These are phyloP conservation scores for Cyphellophora europaea DNA, from an alignment of 2,329 filamentous ascomycete genomes.

Conservation along the genomic window DNA sequence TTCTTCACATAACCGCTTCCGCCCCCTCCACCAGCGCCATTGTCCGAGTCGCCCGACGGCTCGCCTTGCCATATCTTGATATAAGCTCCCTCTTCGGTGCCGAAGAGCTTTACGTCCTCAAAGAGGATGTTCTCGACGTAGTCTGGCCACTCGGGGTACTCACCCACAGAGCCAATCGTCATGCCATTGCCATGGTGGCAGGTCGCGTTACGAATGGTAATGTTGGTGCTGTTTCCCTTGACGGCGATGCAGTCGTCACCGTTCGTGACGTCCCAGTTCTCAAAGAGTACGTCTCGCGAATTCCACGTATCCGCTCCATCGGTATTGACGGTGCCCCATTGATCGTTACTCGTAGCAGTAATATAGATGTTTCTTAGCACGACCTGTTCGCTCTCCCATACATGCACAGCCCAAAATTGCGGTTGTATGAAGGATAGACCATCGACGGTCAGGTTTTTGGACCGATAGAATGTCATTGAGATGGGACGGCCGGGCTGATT, in stretches of 20 bases:
- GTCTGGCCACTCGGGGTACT: constrained; percentile 55
- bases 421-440: constrained; percentile 53
- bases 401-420: constrained; percentile 54
- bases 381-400: constrained; percentile 57
- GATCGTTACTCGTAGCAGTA: constrained; percentile 42
- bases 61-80: constrained; percentile 66
- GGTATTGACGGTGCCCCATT: constrained; percentile 54
- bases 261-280: constrained; percentile 50
- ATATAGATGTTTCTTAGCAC: constrained; percentile 56
- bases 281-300: constrained; percentile 53
- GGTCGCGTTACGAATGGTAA: constrained; percentile 56
- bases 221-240: constrained; percentile 63
- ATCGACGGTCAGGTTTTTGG: constrained; percentile 9
- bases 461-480: constrained; percentile 7
- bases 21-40: constrained; percentile 54
- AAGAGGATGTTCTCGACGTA: constrained; percentile 62
- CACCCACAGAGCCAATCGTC: constrained; percentile 61
- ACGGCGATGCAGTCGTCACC: constrained; percentile 65
- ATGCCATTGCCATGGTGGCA: constrained; percentile 67
- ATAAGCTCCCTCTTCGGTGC: constrained; percentile 55
- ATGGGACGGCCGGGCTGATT: constrained; percentile 8
- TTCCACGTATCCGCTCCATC: constrained; percentile 50
- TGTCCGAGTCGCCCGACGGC: constrained; percentile 45
- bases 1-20: constrained; percentile 54
- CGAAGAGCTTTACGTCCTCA: constrained; percentile 50